Evolutionary conservation across 441 rosid genomes (phyloP), one percentile per base, ranked within the genome.

Genomic region (Adansonia gregorii): DNA sequence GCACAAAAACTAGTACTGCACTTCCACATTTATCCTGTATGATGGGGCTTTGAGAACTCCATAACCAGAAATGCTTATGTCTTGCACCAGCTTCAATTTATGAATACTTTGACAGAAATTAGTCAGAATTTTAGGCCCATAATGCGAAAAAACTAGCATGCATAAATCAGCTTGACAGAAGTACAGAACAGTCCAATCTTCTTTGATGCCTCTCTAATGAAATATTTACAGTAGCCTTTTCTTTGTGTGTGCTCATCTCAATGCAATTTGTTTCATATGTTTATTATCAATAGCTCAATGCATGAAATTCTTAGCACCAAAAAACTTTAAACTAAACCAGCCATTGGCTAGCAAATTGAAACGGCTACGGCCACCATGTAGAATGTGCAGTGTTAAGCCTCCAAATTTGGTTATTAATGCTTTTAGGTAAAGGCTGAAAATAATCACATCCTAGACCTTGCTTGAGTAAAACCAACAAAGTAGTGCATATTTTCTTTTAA

Each of bases 251-350:
- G 31, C 17, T 2, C 71, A 5, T 41, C 3, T 67, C 27, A 19
- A 10, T 43, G 31, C 17, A 20, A 19, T 4, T 17, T 43, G 0
- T 27, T 51, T 27, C 60, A 70, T 20, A 54, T 27, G 46, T 4
- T 0, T 2, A 7, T 11, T 11, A 72, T n/a, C 49, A 19, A 54
- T 9, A 72, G 61, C 49, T 31, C 49, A 72, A 72, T 39, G 65
- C 31, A 39, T 2, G 6, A 48, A 39, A 72, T 39, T 55, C 65
- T 55, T 72, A 39, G 39, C 58, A 70, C 43, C 22, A 69, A 69
- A 68, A 5, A 22, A 48, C 41, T 35, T 35, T 35, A 35, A 35
- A 35, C 6, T 35, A 0, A 35, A 35, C 41, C 49, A 43, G n/a
- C 0, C 31, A 4, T 43, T 39, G 68, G 41, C 69, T 15, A 65